These are phyloP conservation scores for Saccharomycopsis hybrid DNA, from an alignment of 1,139 yeast genomes.

Conservation along the genomic window DNA sequence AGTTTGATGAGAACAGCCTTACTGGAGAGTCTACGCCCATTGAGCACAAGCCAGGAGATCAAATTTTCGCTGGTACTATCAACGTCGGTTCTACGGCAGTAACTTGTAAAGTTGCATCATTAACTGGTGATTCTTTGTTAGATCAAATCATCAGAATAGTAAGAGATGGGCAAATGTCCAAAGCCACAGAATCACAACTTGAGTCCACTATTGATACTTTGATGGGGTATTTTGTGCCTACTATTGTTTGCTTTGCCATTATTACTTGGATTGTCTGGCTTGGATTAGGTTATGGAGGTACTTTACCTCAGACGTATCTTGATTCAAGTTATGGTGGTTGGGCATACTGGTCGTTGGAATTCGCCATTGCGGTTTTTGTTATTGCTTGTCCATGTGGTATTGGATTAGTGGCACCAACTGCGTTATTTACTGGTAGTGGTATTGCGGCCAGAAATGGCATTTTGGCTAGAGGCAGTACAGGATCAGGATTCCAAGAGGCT, in stretches of 20 bases:
- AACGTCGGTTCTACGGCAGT: slow-evolving; percentile 53
- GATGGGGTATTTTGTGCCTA: slow-evolving; percentile 69
- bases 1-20: slow-evolving; percentile 78
- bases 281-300: slow-evolving; percentile 46
- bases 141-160: slow-evolving; percentile 68
- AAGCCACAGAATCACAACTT: slow-evolving; percentile 51
- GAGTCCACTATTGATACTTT: slow-evolving; percentile 65
- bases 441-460: slow-evolving; percentile 78
- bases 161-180: slow-evolving; percentile 64
- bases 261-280: slow-evolving; percentile 68
- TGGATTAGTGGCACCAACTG: slow-evolving; percentile 93
- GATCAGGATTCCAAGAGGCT: slow-evolving; percentile 76
- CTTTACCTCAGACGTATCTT: slow-evolving; percentile 47
- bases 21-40: slow-evolving; percentile 78
- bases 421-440: slow-evolving; percentile 86
- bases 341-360: slow-evolving; percentile 71
- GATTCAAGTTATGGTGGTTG: slow-evolving; percentile 70
- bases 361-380: slow-evolving; percentile 77
- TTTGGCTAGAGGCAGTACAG: slow-evolving; percentile 55
- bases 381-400: slow-evolving; percentile 98
- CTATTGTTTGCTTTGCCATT: slow-evolving; percentile 54
- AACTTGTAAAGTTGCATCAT: slow-evolving; percentile 50
- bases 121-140: slow-evolving; percentile 59
- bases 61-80: slow-evolving; percentile 66
- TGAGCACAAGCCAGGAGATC: slow-evolving; percentile 47